These are phyloP conservation scores for Pseudohalonectria lignicola DNA, from an alignment of 2,329 filamentous ascomycete species.

Conservation along the genomic window DNA sequence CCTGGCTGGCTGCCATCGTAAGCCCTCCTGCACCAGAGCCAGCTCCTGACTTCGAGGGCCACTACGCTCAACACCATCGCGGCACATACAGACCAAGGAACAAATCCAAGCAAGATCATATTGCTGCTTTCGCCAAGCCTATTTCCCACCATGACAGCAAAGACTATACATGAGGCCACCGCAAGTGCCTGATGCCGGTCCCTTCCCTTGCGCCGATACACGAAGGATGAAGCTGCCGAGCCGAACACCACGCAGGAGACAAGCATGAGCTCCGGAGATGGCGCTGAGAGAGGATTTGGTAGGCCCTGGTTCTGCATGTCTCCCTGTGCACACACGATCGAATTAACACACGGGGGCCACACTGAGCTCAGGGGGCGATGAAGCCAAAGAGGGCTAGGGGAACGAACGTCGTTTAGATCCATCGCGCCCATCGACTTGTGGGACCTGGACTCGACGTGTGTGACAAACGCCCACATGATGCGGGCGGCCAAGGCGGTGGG, in stretches of 20 bases:
- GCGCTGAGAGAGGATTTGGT: slow-evolving; percentile 5
- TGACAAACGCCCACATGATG: neutral
- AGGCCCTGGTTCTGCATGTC: too few species aligned
- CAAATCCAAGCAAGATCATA: slow-evolving; percentile 19
- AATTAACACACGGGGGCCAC: too few species aligned
- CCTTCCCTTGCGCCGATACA: slow-evolving; percentile 17
- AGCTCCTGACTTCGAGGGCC: neutral
- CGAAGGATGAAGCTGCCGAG: slow-evolving; percentile 22
- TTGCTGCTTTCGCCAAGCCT: slow-evolving; percentile 13
- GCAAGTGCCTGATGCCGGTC: slow-evolving; percentile 19
- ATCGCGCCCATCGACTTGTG: too few species aligned
- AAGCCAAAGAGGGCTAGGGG: too few species aligned
- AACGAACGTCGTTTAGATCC: too few species aligned
- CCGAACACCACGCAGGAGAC: slow-evolving; percentile 21
- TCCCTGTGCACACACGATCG: too few species aligned
- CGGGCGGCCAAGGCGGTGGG: neutral
- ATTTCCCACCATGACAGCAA: slow-evolving; percentile 14
- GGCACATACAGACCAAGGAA: slow-evolving; percentile 21
- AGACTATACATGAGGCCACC: slow-evolving; percentile 14
- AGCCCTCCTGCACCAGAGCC: neutral
- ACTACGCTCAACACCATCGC: slow-evolving; percentile 20
- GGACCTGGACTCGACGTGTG: neutral
- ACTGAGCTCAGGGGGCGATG: too few species aligned
- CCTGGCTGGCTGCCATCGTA: too few species aligned
- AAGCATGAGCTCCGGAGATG: slow-evolving; percentile 20